Percentiles rank a stretch among this genome's conserved stretches.
phyloP scores from a whole-genome alignment of 495 filamentous ascomycete species.

The Podospora australis region DNA sequence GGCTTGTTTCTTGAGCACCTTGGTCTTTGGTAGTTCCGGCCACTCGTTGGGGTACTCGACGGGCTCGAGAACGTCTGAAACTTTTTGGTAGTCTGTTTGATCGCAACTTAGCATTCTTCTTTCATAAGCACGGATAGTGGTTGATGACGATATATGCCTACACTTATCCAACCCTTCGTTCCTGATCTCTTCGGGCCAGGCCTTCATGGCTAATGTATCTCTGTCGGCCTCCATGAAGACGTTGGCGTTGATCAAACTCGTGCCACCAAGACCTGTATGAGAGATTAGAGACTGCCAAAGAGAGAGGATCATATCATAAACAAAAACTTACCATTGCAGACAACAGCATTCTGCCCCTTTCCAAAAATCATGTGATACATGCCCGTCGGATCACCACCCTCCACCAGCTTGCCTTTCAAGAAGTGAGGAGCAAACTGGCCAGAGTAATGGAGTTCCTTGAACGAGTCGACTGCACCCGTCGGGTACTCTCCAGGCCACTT shows the following conservation, averaged over 20 bases:
- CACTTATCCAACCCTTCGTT: constrained; percentile 42
- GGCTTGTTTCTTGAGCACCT: constrained; percentile 52
- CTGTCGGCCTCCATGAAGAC: constrained; percentile 58
- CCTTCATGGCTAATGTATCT: constrained; percentile 43
- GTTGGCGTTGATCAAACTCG: constrained; percentile 61
- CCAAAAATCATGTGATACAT: constrained; percentile 60
- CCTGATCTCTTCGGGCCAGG: constrained; percentile 56
- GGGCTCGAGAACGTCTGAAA: constrained; percentile 52
- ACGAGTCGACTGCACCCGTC: constrained; percentile 35
- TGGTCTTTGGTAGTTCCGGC: constrained; percentile 49
- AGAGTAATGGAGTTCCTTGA: constrained; percentile 46
- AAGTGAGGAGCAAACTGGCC: constrained; percentile 43
- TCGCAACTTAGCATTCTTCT: not conserved
- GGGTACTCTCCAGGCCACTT: constrained; percentile 63
- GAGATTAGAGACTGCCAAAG: not conserved
- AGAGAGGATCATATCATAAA: not conserved
- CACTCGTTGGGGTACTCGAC: constrained; percentile 49
- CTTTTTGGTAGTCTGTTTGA: constrained; percentile 51
- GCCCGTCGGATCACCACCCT: constrained; percentile 49
- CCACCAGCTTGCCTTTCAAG: constrained; percentile 33
- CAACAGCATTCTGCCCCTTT: constrained; percentile 59
- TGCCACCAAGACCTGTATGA: constrained; percentile 51
- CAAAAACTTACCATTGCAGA: constrained; percentile 53
- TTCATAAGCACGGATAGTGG: not conserved
- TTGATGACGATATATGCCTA: constrained; percentile 22